These are phyloP conservation scores for Trametes villosa DNA, from an alignment of 768 basidiomycete species.

Conservation along the genomic window DNA sequence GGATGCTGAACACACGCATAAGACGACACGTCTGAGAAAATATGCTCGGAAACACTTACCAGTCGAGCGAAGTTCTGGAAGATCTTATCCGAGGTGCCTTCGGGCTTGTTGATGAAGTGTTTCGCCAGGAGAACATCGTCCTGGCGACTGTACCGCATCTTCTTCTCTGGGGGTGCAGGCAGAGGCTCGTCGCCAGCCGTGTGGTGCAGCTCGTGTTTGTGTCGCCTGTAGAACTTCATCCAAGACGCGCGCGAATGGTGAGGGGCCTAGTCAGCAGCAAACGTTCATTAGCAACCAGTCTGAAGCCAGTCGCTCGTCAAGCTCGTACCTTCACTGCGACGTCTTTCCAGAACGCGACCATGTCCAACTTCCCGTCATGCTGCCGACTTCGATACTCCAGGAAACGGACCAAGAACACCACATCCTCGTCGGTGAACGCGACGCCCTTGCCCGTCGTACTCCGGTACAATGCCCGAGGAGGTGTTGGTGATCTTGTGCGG, in stretches of 20 bases:
- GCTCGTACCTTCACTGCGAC: slow-evolving; percentile 62
- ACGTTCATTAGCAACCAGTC: not conserved
- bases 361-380: slow-evolving; percentile 64
- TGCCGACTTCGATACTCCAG: slow-evolving; percentile 53
- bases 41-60: slow-evolving; percentile 45
- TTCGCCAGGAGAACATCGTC: slow-evolving; percentile 82
- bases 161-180: slow-evolving; percentile 81
- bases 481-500: slow-evolving; percentile 78
- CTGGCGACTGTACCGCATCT: slow-evolving; percentile 80
- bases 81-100: slow-evolving; percentile 82
- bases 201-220: slow-evolving; percentile 80
- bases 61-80: slow-evolving; percentile 79
- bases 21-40: not conserved
- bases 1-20: slow-evolving; percentile 56
- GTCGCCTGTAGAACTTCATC: slow-evolving; percentile 93
- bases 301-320: not conserved
- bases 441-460: slow-evolving; percentile 92
- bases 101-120: slow-evolving; percentile 71
- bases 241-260: slow-evolving; percentile 91
- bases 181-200: slow-evolving; percentile 70
- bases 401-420: slow-evolving; percentile 74
- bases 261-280: slow-evolving; percentile 58
- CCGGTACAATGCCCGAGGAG: slow-evolving; percentile 75
- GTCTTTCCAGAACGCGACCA: slow-evolving; percentile 83
- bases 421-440: slow-evolving; percentile 85